Evolutionary conservation across 2,329 filamentous ascomycete species (phyloP).

Genomic region (Fusarium pseudocircinatum): DNA sequence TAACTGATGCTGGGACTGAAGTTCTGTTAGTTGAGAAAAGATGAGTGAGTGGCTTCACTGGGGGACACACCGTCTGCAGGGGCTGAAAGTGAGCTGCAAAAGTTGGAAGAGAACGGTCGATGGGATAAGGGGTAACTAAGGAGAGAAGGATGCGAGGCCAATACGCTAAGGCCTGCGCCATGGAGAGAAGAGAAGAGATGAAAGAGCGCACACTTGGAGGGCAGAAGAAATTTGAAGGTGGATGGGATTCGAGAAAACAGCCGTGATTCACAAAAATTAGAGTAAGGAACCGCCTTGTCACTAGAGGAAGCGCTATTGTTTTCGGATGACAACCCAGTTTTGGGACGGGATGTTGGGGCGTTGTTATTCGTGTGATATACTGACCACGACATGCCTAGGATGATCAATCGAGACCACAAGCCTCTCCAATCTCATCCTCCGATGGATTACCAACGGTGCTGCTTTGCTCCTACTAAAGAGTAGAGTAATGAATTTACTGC

Average conservation of each 20-base stretch:
- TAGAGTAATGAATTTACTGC: fast-evolving
- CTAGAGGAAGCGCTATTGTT: fast-evolving
- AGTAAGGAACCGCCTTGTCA: fast-evolving
- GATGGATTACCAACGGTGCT: fast-evolving
- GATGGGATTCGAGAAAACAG: fast-evolving
- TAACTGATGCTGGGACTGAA: neutral
- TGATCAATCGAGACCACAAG: neutral
- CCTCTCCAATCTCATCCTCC: fast-evolving
- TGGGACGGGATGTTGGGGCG: fast-evolving
- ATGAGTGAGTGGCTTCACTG: neutral
- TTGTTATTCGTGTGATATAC: too few relatives aligned
- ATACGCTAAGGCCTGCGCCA: neutral
- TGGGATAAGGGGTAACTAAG: neutral
- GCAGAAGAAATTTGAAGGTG: fast-evolving
- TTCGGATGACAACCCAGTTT: fast-evolving
- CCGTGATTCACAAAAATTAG: fast-evolving
- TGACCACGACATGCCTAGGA: fast-evolving
- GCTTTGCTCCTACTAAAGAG: fast-evolving
- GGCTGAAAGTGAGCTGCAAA: neutral
- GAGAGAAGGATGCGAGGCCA: neutral
- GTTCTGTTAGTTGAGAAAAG: neutral
- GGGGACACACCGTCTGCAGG: fast-evolving
- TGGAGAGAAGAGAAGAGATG: neutral
- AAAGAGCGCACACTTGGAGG: neutral
- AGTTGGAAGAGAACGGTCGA: neutral